phyloP scores from a whole-genome alignment of 208 protist genomes.

The Crithidia fasciculata region DNA sequence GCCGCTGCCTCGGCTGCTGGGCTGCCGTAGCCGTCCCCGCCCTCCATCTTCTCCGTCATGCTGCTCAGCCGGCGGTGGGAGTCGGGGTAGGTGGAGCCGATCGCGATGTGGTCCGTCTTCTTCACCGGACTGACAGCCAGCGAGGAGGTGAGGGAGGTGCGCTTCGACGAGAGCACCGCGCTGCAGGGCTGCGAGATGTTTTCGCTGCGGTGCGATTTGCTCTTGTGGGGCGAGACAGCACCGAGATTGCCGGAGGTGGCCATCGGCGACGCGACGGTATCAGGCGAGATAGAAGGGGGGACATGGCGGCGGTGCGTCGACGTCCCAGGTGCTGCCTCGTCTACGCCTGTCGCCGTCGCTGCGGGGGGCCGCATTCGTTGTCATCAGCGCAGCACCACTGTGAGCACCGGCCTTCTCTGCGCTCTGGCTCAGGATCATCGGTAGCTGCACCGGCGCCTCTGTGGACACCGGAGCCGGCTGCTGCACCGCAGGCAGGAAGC shows the following conservation, averaged over 20 bases:
- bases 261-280: not conserved
- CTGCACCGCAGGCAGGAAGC: constrained; percentile 4
- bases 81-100: constrained; percentile 4
- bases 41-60: not conserved
- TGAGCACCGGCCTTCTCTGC: not conserved
- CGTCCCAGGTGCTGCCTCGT: not conserved
- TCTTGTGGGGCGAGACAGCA: not conserved
- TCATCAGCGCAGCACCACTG: not conserved
- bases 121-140: constrained; percentile 4
- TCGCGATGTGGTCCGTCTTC: constrained; percentile 5
- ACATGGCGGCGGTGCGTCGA: not conserved
- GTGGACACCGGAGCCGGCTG: not conserved
- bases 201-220: not conserved
- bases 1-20: not conserved
- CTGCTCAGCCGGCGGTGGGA: not conserved
- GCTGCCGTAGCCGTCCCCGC: not conserved
- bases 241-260: not conserved
- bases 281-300: not conserved
- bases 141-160: constrained; percentile 10
- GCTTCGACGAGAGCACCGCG: constrained; percentile 10
- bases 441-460: constrained; percentile 26
- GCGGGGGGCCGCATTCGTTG: not conserved
- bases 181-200: constrained; percentile 14
- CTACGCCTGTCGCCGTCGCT: not conserved
- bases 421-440: constrained; percentile 16